Evolutionary conservation across 306 rosid genomes (phyloP).

Genomic region (Cicer arietinum): DNA sequence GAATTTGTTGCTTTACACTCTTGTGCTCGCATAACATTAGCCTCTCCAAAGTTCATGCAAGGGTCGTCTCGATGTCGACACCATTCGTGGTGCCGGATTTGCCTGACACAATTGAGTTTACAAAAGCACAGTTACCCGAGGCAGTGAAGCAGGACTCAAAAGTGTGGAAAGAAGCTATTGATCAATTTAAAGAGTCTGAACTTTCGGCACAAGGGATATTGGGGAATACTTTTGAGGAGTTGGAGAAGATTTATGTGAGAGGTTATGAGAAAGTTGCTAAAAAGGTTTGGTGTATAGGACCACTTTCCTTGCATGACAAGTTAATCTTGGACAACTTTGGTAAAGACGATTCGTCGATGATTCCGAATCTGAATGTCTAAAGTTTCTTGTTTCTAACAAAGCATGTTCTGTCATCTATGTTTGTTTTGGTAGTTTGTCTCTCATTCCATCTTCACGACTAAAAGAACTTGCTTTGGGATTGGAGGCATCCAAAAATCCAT

Average conservation of each 20-base stretch:
- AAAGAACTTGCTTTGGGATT: conserved; percentile 64
- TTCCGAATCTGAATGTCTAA: conserved; percentile 38
- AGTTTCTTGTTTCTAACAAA: conserved; percentile 57
- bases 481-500: conserved; percentile 67
- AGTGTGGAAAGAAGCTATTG: conserved; percentile 45
- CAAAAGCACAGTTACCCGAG: conserved; percentile 70
- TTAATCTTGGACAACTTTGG: conserved; percentile 44
- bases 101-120: conserved; percentile 56
- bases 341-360: conserved; percentile 50
- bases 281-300: conserved; percentile 75
- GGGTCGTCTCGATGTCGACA: conserved; percentile 50
- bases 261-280: conserved; percentile 46
- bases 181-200: conserved; percentile 57
- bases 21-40: conserved; percentile 58
- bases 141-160: conserved; percentile 36
- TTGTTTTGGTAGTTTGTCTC: conserved; percentile 67
- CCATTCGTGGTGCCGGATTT: conserved; percentile 63
- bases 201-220: conserved; percentile 56
- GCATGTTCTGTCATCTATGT: conserved; percentile 65
- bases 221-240: conserved; percentile 64
- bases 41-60: conserved; percentile 46
- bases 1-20: conserved; percentile 65
- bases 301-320: conserved; percentile 60
- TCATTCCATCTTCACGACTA: conserved; percentile 50
- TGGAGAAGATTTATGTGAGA: conserved; percentile 49